phyloP scores from a whole-genome alignment of 129 eudicot species.

The Chrysanthemum lavandulifolium region DNA sequence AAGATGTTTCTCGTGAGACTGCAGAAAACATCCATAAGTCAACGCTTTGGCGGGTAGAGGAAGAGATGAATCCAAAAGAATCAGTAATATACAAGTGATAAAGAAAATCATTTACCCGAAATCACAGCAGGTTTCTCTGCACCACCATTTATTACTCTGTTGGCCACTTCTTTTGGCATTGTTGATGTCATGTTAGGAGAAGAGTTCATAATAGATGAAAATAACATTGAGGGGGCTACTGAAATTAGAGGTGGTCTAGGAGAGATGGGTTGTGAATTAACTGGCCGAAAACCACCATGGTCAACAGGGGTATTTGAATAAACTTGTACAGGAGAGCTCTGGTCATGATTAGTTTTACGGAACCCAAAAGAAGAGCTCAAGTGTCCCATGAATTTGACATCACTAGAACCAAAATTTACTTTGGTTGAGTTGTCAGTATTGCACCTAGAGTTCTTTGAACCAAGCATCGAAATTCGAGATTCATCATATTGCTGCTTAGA shows the following conservation, averaged over 20 bases:
- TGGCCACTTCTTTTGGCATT: slow-evolving; percentile 28
- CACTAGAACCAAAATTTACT: slow-evolving; percentile 8
- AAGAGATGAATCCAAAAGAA: slow-evolving; percentile 4
- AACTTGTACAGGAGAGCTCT: neutral
- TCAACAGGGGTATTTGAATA: slow-evolving; percentile 7
- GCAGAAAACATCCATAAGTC: slow-evolving; percentile 23
- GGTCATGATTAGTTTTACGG: neutral
- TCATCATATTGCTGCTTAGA: slow-evolving; percentile 30
- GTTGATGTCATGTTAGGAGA: slow-evolving; percentile 26
- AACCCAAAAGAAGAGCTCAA: no score
- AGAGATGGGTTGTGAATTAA: slow-evolving; percentile 17
- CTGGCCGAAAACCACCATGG: slow-evolving; percentile 28
- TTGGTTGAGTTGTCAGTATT: slow-evolving; percentile 14
- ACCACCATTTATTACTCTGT: slow-evolving; percentile 20
- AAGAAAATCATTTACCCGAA: slow-evolving; percentile 36
- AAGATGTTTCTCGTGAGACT: slow-evolving; percentile 30
- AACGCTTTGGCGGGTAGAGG: slow-evolving; percentile 11
- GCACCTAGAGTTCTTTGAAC: slow-evolving; percentile 19
- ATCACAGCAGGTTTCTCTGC: slow-evolving; percentile 25
- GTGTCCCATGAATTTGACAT: no score
- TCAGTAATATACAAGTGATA: slow-evolving; percentile 9
- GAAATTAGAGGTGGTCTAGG: slow-evolving; percentile 31
- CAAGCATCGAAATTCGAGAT: slow-evolving; percentile 36
- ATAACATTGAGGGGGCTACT: slow-evolving; percentile 23
- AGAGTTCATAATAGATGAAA: slow-evolving; percentile 33